Base-by-base conservation (phyloP, 805 yeast genomes). In the Tetrapisispora taiwanensis region DNA sequence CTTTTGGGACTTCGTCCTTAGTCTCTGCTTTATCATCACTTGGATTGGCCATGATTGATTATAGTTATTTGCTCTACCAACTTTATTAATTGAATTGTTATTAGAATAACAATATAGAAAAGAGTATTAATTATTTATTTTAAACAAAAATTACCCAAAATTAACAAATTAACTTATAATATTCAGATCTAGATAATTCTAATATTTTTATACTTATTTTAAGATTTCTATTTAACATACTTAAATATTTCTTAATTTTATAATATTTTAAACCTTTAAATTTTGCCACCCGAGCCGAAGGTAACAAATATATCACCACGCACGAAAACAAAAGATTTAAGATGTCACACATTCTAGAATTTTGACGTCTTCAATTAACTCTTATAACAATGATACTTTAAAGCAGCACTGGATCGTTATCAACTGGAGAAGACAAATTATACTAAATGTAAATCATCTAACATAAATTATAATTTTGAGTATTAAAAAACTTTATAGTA, bases 211-310 rank as follows among this genome's bases (percentile, higher is more conserved):
- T 4, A 12, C 10, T 34, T 8, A 4, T 3, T 2, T 20, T 14
- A 28, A 28, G 13, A 28, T 28, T 12, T 10, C 31, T 28, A 28
- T 12, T 7, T 10, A 12, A 28, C 13, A 28, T 28, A 28, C 10
- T 28, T 10, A 6, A 28, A 14, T 12, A 28, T 28, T 15, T 15
- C 12, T n/a, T n/a, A n/a, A 15, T 31, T n/a, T 31, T n/a, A 9
- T 3, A 31, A 31, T 31, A 31, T n/a, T 15, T 15, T 9, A 24
- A 40, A 33, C 30, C 42, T 24, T 40, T 40, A 26, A 13, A 22
- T 40, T 40, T 40, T 40, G 42, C 42, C 42, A 40, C 42, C 42
- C 24, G 35, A 36, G 10, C 36, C 31, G 31, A 33, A 6, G 5
- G 13, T 36, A 36, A 22, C 3, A n/a, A 8, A 18, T 3, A 26